Evolutionary conservation across 2,329 filamentous ascomycete genomes (phyloP).

Genomic region (Ceratocystis lukuohia): DNA sequence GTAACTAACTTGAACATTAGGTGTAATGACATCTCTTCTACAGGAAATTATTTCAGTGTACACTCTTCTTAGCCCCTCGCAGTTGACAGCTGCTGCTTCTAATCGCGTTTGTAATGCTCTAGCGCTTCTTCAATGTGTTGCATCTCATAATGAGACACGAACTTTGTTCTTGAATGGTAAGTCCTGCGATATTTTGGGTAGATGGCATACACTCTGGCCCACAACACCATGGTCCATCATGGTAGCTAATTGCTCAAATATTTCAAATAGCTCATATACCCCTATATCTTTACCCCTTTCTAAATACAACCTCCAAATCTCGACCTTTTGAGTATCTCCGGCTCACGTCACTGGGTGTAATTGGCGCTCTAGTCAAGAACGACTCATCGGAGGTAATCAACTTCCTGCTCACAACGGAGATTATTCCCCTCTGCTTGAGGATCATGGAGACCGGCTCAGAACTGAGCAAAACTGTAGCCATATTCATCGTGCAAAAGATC

Average conservation of each 20-base stretch:
- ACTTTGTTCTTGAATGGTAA: conserved; percentile 85
- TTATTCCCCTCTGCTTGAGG: conserved; percentile 89
- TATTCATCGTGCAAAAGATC: conserved; percentile 99
- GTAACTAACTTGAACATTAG: conserved; percentile 32
- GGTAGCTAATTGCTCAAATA: neutral
- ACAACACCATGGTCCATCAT: neutral
- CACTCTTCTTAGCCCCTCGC: conserved; percentile 86
- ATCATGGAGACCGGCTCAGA: conserved; percentile 99
- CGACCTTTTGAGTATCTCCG: conserved; percentile 95
- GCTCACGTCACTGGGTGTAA: conserved; percentile 88
- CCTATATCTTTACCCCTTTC: conserved; percentile 91
- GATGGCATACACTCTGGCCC: neutral
- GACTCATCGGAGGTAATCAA: conserved; percentile 98
- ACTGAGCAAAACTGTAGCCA: conserved; percentile 95
- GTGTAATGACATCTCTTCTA: conserved; percentile 93
- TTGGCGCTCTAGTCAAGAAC: conserved; percentile 95
- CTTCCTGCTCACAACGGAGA: conserved; percentile 94
- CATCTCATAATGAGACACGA: conserved; percentile 91
- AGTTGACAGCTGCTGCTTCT: conserved; percentile 91
- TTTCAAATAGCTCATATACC: conserved; percentile 69
- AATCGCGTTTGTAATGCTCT: conserved; percentile 97
- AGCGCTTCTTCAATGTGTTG: conserved; percentile 89
- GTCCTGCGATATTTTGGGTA: conserved; percentile 21
- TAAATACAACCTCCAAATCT: conserved; percentile 97
- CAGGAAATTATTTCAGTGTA: conserved; percentile 99